These are phyloP conservation scores for Zhuliangozyma blackwelliae DNA, from an alignment of 1,139 yeast species.

Conservation along the genomic window DNA sequence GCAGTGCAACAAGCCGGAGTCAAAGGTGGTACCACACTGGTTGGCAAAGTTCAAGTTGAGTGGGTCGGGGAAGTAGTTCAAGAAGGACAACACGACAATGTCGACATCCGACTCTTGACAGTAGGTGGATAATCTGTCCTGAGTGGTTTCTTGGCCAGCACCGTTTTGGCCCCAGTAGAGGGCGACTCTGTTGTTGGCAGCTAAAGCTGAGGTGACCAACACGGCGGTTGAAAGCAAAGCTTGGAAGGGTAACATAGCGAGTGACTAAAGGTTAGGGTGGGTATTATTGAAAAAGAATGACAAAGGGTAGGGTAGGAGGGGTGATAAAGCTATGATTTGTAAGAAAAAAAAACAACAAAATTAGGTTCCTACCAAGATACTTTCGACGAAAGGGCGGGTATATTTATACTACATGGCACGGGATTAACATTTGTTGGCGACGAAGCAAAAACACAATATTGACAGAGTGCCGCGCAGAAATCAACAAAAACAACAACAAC, in stretches of 20 bases:
- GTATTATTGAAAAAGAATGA: conserved; percentile 4
- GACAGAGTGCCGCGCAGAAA: too few species aligned
- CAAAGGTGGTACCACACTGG: conserved; percentile 53
- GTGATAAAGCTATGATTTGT: too few species aligned
- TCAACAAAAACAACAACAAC: too few species aligned
- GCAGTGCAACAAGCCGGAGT: conserved; percentile 61
- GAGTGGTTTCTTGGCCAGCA: conserved; percentile 48
- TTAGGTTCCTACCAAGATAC: too few species aligned
- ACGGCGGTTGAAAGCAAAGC: conserved; percentile 8
- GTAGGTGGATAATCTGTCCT: conserved; percentile 58
- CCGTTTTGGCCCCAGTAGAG: conserved; percentile 83
- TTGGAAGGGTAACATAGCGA: conserved; percentile 9
- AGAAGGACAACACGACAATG: conserved; percentile 66
- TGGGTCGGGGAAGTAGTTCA: conserved; percentile 52
- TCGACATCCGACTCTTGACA: conserved; percentile 70
- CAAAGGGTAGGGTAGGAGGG: neutral
- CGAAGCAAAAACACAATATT: too few species aligned
- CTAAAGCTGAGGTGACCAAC: conserved; percentile 24
- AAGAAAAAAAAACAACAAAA: too few species aligned
- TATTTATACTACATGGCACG: too few species aligned
- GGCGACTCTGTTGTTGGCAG: conserved; percentile 55
- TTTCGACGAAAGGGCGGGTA: too few species aligned
- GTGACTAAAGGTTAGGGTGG: too few species aligned
- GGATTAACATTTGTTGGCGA: too few species aligned
- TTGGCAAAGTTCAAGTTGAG: conserved; percentile 61